Percentiles rank a stretch among this genome's conserved stretches.
These are phyloP conservation scores for Pichia norvegensis DNA, from an alignment of 1,139 yeast genomes.

Conservation along the genomic window DNA sequence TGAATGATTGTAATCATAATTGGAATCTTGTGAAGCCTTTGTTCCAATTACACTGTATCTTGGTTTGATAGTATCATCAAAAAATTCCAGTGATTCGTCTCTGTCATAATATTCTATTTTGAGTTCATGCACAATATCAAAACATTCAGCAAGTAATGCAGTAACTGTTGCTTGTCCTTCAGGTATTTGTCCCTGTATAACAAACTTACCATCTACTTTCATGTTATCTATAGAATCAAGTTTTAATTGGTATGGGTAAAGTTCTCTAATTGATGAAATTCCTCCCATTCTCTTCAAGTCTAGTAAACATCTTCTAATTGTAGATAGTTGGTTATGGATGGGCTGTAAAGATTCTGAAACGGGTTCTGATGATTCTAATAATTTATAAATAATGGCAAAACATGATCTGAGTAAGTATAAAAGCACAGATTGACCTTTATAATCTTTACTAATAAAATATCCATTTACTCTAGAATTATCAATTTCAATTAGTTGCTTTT, in stretches of 20 bases:
- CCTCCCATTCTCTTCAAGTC: conserved; percentile 94
- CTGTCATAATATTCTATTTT: conserved; percentile 76
- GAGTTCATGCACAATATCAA: conserved; percentile 84
- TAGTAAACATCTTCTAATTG: conserved; percentile 80
- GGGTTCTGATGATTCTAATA: conserved; percentile 88
- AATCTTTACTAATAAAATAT: conserved; percentile 37
- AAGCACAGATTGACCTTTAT: conserved; percentile 57
- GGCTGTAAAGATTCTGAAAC: conserved; percentile 91
- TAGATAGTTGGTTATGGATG: conserved; percentile 82
- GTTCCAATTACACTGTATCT: conserved; percentile 25
- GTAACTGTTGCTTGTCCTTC: conserved; percentile 95
- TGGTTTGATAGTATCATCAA: conserved; percentile 18
- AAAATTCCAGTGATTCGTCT: conserved; percentile 22
- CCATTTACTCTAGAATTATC: conserved; percentile 63
- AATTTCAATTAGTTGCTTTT: conserved; percentile 60
- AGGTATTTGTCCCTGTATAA: conserved; percentile 80
- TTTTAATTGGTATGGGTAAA: conserved; percentile 93
- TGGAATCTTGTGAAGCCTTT: conserved; percentile 27
- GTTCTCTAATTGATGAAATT: conserved; percentile 72
- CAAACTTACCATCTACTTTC: conserved; percentile 84
- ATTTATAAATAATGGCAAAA: conserved; percentile 79
- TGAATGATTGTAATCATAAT: conserved; percentile 27
- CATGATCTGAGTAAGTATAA: conserved; percentile 80
- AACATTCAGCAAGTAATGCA: conserved; percentile 87
- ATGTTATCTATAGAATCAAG: conserved; percentile 80